These are phyloP conservation scores for Zoysia matrella DNA, from an alignment of 202 grass and related monocot genomes.

Conservation along the genomic window DNA sequence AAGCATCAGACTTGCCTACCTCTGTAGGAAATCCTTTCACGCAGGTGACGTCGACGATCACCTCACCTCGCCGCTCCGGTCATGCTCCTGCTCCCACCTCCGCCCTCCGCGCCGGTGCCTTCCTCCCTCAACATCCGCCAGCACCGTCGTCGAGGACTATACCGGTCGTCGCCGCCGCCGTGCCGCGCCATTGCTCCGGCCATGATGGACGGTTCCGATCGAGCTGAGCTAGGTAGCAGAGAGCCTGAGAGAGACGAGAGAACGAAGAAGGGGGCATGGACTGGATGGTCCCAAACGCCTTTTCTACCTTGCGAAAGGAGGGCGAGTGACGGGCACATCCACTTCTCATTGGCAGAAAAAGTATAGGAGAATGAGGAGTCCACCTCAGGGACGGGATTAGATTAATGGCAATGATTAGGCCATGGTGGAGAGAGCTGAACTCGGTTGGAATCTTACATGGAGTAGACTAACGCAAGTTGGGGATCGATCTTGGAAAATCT, in stretches of 20 bases:
- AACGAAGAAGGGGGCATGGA: neutral
- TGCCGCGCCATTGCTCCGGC: constrained; percentile 27
- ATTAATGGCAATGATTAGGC: constrained; percentile 51
- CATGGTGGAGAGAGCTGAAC: neutral
- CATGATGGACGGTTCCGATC: neutral
- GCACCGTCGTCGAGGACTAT: neutral
- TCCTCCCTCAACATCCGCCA: constrained; percentile 8
- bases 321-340: constrained; percentile 33
- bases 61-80: neutral
- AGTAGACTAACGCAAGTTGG: constrained; percentile 27
- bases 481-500: constrained; percentile 40
- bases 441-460: constrained; percentile 50
- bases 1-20: constrained; percentile 80
- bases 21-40: constrained; percentile 39
- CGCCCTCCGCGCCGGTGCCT: neutral
- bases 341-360: constrained; percentile 14
- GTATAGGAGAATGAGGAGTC: constrained; percentile 10
- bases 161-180: neutral
- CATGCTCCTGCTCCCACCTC: neutral
- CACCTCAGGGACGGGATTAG: constrained; percentile 47
- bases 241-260: neutral
- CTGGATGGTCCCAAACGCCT: constrained; percentile 24
- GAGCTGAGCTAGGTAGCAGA: constrained; percentile 1
- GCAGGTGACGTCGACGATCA: constrained; percentile 3
- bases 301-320: constrained; percentile 37